Percentiles rank a stretch among this genome's conserved stretches.
These are phyloP conservation scores for Trypanosoma lewisi DNA, from an alignment of 208 protist species.

Conservation along the genomic window DNA sequence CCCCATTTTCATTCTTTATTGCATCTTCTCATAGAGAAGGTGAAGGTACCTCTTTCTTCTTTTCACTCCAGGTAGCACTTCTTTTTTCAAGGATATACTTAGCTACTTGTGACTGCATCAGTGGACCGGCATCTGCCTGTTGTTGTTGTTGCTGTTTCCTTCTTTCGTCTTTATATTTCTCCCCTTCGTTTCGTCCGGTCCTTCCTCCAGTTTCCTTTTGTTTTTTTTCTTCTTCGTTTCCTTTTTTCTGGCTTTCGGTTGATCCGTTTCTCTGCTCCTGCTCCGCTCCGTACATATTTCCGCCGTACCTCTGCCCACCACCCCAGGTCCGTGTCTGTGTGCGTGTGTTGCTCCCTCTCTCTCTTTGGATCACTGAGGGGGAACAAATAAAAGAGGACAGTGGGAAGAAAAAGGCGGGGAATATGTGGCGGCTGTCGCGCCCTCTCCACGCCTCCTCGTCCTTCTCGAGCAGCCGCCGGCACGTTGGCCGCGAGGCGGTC, in stretches of 20 bases:
- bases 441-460: slow-evolving; percentile 1
- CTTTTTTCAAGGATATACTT: no score
- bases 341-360: neutral
- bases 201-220: neutral
- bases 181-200: no score
- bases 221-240: neutral
- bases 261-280: neutral
- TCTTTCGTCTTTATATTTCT: no score
- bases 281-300: neutral
- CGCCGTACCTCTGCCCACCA: no score
- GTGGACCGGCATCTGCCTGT: no score
- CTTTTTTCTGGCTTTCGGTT: neutral
- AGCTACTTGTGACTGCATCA: no score
- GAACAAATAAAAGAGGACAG: neutral
- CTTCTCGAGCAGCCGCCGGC: slow-evolving; percentile 6
- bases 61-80: neutral
- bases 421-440: slow-evolving; percentile 2
- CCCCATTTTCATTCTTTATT: slow-evolving; percentile 14
- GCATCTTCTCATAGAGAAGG: neutral
- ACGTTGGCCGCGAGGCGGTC: slow-evolving; percentile 13
- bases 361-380: neutral
- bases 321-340: neutral
- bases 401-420: neutral
- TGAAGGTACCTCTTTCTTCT: neutral
- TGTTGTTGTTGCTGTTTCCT: no score